Percentiles rank a stretch among this genome's conserved stretches.
Conservation (phyloP, 1,284 basidiomycete species). For the Ceratorhiza oryzae-sativae region DNA sequence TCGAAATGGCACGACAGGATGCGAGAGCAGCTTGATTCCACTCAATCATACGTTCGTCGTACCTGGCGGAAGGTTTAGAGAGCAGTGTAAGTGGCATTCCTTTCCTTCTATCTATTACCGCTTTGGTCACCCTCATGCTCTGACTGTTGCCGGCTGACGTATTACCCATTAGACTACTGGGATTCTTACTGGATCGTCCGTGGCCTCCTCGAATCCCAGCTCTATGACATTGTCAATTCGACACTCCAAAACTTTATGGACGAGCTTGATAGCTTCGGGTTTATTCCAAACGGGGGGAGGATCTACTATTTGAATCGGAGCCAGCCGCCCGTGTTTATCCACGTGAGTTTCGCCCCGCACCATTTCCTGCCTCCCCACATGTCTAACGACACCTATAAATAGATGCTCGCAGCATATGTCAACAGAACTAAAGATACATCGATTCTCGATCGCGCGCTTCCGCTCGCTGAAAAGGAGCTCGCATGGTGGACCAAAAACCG, state of each 20-base stretch:
- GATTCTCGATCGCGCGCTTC: slow-evolving; percentile 69
- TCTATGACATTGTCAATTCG: slow-evolving; percentile 74
- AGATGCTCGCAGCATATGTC: slow-evolving; percentile 76
- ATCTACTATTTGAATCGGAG: slow-evolving; percentile 88
- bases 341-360: slow-evolving; percentile 56
- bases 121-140: too few species aligned
- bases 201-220: slow-evolving; percentile 79
- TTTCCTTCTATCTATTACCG: too few species aligned
- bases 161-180: slow-evolving; percentile 67
- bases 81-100: slow-evolving; percentile 66
- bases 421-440: slow-evolving; percentile 64
- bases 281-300: slow-evolving; percentile 91
- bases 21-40: slow-evolving; percentile 85
- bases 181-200: slow-evolving; percentile 84
- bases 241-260: slow-evolving; percentile 94
- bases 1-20: slow-evolving; percentile 57
- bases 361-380: neutral
- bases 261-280: slow-evolving; percentile 78
- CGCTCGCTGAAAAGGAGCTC: slow-evolving; percentile 74
- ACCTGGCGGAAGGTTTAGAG: slow-evolving; percentile 79
- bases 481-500: slow-evolving; percentile 84
- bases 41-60: slow-evolving; percentile 90
- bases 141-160: too few species aligned
- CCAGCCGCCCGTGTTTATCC: slow-evolving; percentile 87
- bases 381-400: neutral